Evolutionary conservation across 1,284 basidiomycete genomes (phyloP), one percentile per base, ranked within the genome.

Genomic region (Moesziomyces antarcticus): DNA sequence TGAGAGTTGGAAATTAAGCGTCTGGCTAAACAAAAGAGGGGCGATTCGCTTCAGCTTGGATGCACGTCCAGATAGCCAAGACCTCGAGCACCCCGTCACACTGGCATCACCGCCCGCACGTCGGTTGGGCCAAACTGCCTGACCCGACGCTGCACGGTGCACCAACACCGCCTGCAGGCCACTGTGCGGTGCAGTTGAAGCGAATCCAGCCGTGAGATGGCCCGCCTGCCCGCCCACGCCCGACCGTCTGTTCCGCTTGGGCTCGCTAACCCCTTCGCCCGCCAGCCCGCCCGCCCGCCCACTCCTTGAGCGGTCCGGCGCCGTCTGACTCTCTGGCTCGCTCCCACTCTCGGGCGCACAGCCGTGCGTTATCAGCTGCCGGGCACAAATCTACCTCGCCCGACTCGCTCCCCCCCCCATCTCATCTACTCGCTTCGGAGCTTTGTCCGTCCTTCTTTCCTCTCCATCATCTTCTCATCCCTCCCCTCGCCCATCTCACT

Each of bases 401-500:
- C 30, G 30, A 30, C 30, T 30, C 2, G 30, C 30, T 30, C n/a
- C n/a, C n/a, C 7, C 30, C 30, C 30, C 35, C 11, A 16, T 37
- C 35, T 37, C 35, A 37, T 37, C 43, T 20, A 22, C 43, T 25
- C 43, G 20, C 43, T 22, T 45, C 43, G 3, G 11, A 45, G 10
- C 24, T 20, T n/a, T 11, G 30, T 30, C 30, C 2, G 11, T 41
- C 42, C 25, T 22, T 43, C 33, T 43, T 45, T 50, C 47, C 40
- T 53, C 58, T 50, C 43, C 49, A 56, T 27, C 65, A 45, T 41
- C 57, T 35, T 56, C 33, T 53, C 52, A 41, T 44, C 18, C 48
- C 43, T 43, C 14, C 27, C 43, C 30, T 33, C 37, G 22, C 30
- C 42, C 48, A 46, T 10, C 25, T n/a, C 24, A 27, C 47, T 8